phyloP scores from a whole-genome alignment of 208 protist genomes.

The Acanthamoeba comandoni region DNA sequence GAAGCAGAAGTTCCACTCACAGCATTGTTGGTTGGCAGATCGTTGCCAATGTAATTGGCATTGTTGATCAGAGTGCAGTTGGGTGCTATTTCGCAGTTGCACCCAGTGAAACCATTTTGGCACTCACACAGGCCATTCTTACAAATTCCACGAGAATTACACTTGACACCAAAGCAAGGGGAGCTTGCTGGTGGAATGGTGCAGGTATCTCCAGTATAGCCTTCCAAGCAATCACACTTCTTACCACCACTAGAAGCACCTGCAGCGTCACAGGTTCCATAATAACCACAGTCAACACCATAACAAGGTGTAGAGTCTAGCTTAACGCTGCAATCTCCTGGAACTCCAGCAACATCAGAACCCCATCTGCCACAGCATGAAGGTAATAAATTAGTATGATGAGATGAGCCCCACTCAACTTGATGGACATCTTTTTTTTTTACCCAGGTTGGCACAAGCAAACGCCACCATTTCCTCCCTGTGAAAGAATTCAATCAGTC shows the following conservation, averaged over 20 bases:
- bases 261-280: slow-evolving; percentile 43
- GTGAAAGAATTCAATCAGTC: no score
- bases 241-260: slow-evolving; percentile 19
- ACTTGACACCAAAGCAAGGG: slow-evolving; percentile 30
- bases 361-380: no score
- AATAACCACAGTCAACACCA: slow-evolving; percentile 46
- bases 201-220: slow-evolving; percentile 23
- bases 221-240: slow-evolving; percentile 37
- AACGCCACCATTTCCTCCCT: slow-evolving; percentile 24
- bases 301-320: slow-evolving; percentile 56
- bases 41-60: slow-evolving; percentile 16
- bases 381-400: no score
- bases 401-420: no score
- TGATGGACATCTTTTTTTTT: no score
- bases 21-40: background rate
- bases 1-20: background rate
- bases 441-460: slow-evolving; percentile 55
- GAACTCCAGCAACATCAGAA: background rate
- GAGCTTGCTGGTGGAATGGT: slow-evolving; percentile 8
- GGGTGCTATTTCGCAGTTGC: slow-evolving; percentile 50
- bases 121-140: slow-evolving; percentile 64
- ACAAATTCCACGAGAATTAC: slow-evolving; percentile 33
- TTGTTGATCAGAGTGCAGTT: slow-evolving; percentile 41
- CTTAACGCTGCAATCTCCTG: slow-evolving; percentile 22
- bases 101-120: slow-evolving; percentile 31